Evolutionary conservation across 176 grass and related monocot genomes (phyloP), one percentile per base, ranked within the genome.

Genomic region (Musa itinerans): DNA sequence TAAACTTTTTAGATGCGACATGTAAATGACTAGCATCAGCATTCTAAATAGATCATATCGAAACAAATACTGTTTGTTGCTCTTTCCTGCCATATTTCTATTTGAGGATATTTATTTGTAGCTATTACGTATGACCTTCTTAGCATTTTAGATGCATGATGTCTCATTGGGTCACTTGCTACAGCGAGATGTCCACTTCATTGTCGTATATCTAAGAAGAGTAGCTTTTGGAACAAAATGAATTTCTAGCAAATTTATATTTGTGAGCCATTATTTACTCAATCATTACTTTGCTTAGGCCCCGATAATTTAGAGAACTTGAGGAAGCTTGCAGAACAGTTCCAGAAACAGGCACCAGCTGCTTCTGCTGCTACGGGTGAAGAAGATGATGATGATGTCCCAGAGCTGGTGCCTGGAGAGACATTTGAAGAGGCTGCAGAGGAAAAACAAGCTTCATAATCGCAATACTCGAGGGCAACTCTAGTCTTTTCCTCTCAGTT

Each of bases 271-370:
- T 19, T 83, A 29, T 2, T 27, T 10, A 54, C 34, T 76, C 29
- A 11, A 54, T 68, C 34, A 11, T 74, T 26, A 76, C 11, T 83
- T 21, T 69, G 14, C 80, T 65, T 73, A 98, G 95, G 95, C n/a
- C 90, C 95, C 62, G 95, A 98, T 80, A 98, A 94, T 81, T 83
- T 98, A 73, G 90, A 98, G 68, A 98, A 98, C 85, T 81, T 98
- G 59, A 69, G 84, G 86, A 87, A 85, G 84, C 82, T 98, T 66
- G 95, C 95, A 0, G 95, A 93, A 80, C 90, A 98, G 75, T 91
- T 94, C 78, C 90, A 98, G 81, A 93, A 87, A 91, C 90, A 94
- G 76, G 86, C 68, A 66, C 72, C 84, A 71, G 82, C 85, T 76
- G 64, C 54, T 34, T 84, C 66, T 82, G 78, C 70, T 85, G 71